Base-by-base conservation (phyloP, 176 grass and related monocot species). In the Zizania latifolia region DNA sequence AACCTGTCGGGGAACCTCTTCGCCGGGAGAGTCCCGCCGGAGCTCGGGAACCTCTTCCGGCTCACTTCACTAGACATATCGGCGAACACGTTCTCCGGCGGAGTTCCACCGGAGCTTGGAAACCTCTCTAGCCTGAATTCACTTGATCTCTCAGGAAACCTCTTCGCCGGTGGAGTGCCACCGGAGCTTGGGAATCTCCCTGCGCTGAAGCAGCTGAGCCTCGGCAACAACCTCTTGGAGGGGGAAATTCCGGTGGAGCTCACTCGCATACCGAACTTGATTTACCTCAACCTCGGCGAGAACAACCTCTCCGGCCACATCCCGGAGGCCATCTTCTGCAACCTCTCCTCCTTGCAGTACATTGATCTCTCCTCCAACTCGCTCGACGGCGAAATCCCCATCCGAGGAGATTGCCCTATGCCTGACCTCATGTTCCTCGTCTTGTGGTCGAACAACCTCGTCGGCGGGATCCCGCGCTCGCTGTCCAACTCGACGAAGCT, bases 401-500 rank as follows among this genome's bases (percentile, higher is more conserved):
- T 76, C 28, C 16, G 65, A 6, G 69, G 67, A 3, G 75, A 85
- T 23, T 98, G 89, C 76, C 41, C 61, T 2, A 77, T 98, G 8
- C 85, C 95, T 0, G 50, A 92, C 39, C 80, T 99, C 51, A 72
- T 57, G 57, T 99, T 90, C 72, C 72, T 99, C 50, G 86, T 99
- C 57, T 34, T 99, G 9, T 99, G 91, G 95, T 88, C 84, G 2
- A 94, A 99, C 78, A 76, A 92, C 68, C 78, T 99, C 59, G 50
- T 23, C 57, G 89, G 95, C 19, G 72, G 68, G 1, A 88, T 99
- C 27, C 91, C 95, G 1, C 32, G 21, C 0, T 32, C 91, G n/a
- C 58, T 99, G 13, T 88, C 89, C 13, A 99, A 99, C 82, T 94
- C 91, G 6, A 86, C 91, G 1, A 92, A 89, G 60, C 91, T 99